phyloP scores from a whole-genome alignment of 495 filamentous ascomycete species.

The Echria macrotheca region DNA sequence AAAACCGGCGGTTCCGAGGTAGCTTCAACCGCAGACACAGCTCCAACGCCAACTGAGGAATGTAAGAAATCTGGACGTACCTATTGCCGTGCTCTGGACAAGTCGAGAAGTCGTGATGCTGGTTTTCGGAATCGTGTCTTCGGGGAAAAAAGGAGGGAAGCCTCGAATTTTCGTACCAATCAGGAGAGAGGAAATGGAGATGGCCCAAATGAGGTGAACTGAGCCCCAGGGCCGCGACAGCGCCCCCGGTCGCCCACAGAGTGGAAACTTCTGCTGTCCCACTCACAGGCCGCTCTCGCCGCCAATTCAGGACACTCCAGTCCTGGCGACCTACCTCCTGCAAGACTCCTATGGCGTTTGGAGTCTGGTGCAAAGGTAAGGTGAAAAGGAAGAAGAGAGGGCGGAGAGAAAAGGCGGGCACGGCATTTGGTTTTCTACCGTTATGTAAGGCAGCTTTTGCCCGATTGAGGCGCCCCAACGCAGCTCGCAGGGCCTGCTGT shows the following conservation, averaged over 20 bases:
- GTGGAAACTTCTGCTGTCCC: slow-evolving; percentile 7
- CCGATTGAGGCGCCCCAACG: too few relatives aligned
- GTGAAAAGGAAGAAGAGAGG: slow-evolving; percentile 3
- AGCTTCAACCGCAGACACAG: too few relatives aligned
- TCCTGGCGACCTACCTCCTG: too few relatives aligned
- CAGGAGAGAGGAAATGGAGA: slow-evolving; percentile 16
- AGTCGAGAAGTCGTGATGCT: too few relatives aligned
- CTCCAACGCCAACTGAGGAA: too few relatives aligned
- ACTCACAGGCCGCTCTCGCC: neutral
- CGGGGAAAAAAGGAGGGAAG: slow-evolving; percentile 6
- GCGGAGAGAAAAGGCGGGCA: neutral
- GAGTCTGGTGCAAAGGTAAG: too few relatives aligned
- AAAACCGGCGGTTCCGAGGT: too few relatives aligned
- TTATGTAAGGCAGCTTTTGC: neutral
- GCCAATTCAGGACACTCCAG: slow-evolving; percentile 8
- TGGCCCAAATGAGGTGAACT: slow-evolving; percentile 14
- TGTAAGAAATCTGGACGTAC: neutral
- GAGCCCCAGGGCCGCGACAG: slow-evolving; percentile 8
- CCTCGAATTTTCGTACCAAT: slow-evolving; percentile 13
- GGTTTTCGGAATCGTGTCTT: too few relatives aligned
- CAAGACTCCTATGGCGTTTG: too few relatives aligned
- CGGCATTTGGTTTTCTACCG: slow-evolving; percentile 8
- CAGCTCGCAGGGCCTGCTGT: too few relatives aligned
- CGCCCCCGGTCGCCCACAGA: slow-evolving; percentile 7
- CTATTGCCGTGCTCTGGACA: neutral